These are phyloP conservation scores for Solanum chmielewskii DNA, from an alignment of 257 asterid genomes.

Conservation along the genomic window DNA sequence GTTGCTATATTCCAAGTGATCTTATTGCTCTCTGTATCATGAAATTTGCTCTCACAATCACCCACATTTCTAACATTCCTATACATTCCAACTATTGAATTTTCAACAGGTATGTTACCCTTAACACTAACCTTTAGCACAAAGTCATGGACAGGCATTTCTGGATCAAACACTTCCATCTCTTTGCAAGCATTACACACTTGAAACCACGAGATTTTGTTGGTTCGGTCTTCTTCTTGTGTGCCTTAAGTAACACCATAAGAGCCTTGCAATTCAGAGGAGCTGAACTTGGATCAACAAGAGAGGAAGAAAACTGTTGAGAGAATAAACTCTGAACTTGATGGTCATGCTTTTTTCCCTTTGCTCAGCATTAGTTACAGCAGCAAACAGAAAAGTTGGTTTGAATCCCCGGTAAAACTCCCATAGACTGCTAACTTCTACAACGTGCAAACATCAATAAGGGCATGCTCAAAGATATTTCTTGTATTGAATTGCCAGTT, in stretches of 20 bases:
- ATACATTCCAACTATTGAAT: neutral
- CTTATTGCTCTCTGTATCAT: neutral
- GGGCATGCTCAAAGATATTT: conserved; percentile 78
- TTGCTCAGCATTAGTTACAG: conserved; percentile 44
- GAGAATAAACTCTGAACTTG: conserved; percentile 53
- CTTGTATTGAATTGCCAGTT: conserved; percentile 65
- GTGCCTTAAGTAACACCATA: neutral
- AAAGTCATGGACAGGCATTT: neutral
- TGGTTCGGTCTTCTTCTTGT: neutral
- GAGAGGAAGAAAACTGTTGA: conserved; percentile 83
- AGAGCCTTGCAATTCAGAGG: conserved; percentile 45
- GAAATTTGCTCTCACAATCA: neutral
- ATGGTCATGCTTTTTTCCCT: conserved; percentile 66
- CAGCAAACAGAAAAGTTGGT: conserved; percentile 47
- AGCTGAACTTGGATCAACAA: conserved; percentile 37
- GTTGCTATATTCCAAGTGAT: neutral
- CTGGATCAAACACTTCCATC: neutral
- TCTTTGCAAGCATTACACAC: neutral
- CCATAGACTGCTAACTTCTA: conserved; percentile 76
- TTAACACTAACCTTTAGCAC: neutral
- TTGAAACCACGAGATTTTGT: neutral
- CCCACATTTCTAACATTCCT: neutral
- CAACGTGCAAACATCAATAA: conserved; percentile 66
- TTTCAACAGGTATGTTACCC: neutral
- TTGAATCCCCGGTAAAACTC: conserved; percentile 68